phyloP scores from a whole-genome alignment of 164 flowering plant species.

The Stephania cephalantha region DNA sequence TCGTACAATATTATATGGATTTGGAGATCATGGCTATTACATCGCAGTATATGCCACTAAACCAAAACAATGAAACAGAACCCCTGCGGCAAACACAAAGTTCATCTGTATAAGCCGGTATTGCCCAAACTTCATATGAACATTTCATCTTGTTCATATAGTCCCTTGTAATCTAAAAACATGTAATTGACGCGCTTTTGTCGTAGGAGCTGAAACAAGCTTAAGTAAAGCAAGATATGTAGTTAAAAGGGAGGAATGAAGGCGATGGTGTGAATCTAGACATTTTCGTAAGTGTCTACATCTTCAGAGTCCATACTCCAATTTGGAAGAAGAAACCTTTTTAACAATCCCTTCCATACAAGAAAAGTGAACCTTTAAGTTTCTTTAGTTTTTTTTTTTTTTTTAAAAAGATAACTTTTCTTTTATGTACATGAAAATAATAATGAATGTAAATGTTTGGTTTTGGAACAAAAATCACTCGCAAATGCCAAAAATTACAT shows the following conservation, averaged over 20 bases:
- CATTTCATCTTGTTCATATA: not conserved
- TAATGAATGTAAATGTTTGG: constrained; percentile 4
- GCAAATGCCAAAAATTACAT: too few species aligned
- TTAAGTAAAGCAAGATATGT: not conserved
- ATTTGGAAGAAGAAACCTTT: not conserved
- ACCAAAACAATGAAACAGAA: constrained; percentile 43
- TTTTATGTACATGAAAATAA: constrained; percentile 14
- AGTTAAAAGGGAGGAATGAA: not conserved
- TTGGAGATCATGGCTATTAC: constrained; percentile 93
- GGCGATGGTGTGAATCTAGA: not conserved
- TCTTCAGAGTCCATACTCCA: not conserved
- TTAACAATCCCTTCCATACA: not conserved
- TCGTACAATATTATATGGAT: constrained; percentile 88
- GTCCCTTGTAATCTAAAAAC: not conserved
- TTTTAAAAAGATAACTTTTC: not conserved
- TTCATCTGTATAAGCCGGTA: constrained; percentile 32
- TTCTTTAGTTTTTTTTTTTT: too few species aligned
- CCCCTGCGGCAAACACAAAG: constrained; percentile 37
- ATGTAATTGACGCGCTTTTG: not conserved
- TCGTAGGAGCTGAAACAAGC: not conserved
- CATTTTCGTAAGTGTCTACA: not conserved
- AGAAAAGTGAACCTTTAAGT: not conserved
- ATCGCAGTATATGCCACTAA: constrained; percentile 95
- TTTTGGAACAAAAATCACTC: not conserved
- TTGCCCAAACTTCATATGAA: not conserved